A percentile compares a stretch with the other conserved stretches of the same genome.
Conservation (phyloP, 371 early-diverging fungal genomes). For the Mortierella sp. region DNA sequence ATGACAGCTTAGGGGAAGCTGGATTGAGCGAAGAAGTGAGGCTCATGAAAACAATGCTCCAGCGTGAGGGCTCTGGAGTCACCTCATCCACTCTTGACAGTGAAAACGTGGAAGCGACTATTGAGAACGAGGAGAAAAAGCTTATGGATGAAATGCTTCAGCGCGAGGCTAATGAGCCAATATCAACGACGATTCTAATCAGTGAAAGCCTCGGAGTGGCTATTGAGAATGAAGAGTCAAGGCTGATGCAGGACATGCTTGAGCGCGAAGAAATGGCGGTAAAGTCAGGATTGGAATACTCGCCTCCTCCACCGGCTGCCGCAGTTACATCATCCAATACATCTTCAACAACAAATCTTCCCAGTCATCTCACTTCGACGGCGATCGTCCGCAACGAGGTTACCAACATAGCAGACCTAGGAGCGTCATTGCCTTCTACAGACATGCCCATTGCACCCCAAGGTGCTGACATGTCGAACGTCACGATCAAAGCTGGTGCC, state of each 20-base stretch:
- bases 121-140: no score
- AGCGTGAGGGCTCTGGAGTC: no score
- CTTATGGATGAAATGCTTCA: no score
- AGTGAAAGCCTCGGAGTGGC: slow-evolving; percentile 1
- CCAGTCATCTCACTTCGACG: slow-evolving; percentile 21
- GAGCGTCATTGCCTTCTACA: neutral
- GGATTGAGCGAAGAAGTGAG: no score
- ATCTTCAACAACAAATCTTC: neutral
- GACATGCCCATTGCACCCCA: slow-evolving; percentile 1
- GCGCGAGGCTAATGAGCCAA: slow-evolving; percentile 4
- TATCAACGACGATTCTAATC: neutral
- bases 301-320: neutral
- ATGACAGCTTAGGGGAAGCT: no score
- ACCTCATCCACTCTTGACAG: no score
- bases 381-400: slow-evolving; percentile 3
- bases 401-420: neutral
- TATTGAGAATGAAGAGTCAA: slow-evolving; percentile 18
- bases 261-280: slow-evolving; percentile 31
- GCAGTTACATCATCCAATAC: neutral
- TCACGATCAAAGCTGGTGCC: slow-evolving; percentile 20
- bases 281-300: neutral
- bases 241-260: slow-evolving; percentile 38
- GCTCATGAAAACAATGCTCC: no score
- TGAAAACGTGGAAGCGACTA: no score
- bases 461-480: neutral